Evolutionary conservation across 1,139 yeast species (phyloP).

Genomic region (Lodderomyces margitis): DNA sequence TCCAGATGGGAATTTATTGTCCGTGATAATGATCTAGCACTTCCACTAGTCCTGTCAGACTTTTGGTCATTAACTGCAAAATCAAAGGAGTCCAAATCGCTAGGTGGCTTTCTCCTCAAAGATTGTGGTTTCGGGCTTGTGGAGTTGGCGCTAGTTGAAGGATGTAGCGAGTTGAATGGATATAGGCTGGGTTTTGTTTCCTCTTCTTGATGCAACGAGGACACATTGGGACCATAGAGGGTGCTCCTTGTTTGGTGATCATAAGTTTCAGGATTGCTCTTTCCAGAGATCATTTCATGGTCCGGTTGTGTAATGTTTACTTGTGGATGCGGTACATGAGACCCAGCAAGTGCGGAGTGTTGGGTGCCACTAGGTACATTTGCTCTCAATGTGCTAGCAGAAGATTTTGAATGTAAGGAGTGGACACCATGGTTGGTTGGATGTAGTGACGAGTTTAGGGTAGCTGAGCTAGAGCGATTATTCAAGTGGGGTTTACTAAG

Average conservation of each 20-base stretch:
- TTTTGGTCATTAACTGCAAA: conserved; percentile 4
- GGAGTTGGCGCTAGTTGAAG: neutral
- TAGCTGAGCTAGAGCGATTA: conserved; percentile 4
- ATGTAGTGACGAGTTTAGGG: conserved; percentile 1
- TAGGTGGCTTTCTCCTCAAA: conserved; percentile 24
- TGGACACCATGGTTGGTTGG: neutral
- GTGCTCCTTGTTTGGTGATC: neutral
- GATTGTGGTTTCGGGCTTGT: conserved; percentile 3
- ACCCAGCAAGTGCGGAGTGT: neutral
- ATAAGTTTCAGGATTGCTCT: neutral
- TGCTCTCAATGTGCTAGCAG: conserved; percentile 6
- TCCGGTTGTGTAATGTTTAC: neutral
- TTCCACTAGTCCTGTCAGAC: neutral
- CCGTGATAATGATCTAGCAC: neutral
- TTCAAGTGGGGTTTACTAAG: conserved; percentile 9
- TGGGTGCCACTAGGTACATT: neutral
- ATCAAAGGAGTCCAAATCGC: conserved; percentile 16
- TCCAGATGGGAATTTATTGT: neutral
- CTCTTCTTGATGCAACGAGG: neutral
- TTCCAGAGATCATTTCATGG: neutral
- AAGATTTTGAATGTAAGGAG: conserved; percentile 6
- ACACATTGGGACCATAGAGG: neutral
- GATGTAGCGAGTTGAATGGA: neutral
- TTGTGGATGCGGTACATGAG: neutral
- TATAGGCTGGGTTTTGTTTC: neutral